Percentiles rank a stretch among this genome's conserved stretches.
Conservation (phyloP, 768 basidiomycete species). For the Hypholoma sublateritium region DNA sequence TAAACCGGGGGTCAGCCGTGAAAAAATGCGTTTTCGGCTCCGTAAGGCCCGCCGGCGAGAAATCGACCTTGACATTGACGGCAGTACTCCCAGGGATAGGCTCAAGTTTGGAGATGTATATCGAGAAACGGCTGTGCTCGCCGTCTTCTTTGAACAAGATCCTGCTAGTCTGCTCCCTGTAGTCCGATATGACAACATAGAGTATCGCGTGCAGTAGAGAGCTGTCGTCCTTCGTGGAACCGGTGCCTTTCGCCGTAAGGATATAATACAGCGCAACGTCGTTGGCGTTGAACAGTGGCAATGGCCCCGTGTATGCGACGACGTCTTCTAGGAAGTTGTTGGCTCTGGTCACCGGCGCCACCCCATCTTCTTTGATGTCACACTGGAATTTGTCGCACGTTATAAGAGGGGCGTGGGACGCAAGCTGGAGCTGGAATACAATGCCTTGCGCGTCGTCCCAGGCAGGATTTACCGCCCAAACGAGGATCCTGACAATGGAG, state of each 20-base stretch:
- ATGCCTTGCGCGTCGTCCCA: constrained; percentile 10
- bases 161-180: constrained; percentile 11
- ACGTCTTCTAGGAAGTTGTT: constrained; percentile 7
- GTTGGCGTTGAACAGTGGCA: constrained; percentile 2
- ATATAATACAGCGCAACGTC: constrained; percentile 10
- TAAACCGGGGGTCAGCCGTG: constrained; percentile 5
- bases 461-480: constrained; percentile 13
- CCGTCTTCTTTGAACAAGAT: not conserved
- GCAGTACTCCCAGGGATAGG: not conserved
- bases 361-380: not conserved
- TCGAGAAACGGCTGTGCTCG: not conserved
- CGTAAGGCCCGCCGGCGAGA: not conserved
- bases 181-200: constrained; percentile 8
- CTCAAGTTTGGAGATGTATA: constrained; percentile 2
- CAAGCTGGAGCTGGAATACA: constrained; percentile 5
- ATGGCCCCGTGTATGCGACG: constrained; percentile 8
- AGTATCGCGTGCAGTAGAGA: constrained; percentile 1
- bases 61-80: constrained; percentile 3
- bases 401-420: constrained; percentile 7
- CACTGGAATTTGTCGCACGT: constrained; percentile 5
- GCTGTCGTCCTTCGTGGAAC: not conserved
- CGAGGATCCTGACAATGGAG: constrained; percentile 8
- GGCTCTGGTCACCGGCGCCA: not conserved
- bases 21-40: constrained; percentile 7
- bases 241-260: not conserved